Conservation (phyloP, 768 basidiomycete species). For the Dioszegia aurantiaca region DNA sequence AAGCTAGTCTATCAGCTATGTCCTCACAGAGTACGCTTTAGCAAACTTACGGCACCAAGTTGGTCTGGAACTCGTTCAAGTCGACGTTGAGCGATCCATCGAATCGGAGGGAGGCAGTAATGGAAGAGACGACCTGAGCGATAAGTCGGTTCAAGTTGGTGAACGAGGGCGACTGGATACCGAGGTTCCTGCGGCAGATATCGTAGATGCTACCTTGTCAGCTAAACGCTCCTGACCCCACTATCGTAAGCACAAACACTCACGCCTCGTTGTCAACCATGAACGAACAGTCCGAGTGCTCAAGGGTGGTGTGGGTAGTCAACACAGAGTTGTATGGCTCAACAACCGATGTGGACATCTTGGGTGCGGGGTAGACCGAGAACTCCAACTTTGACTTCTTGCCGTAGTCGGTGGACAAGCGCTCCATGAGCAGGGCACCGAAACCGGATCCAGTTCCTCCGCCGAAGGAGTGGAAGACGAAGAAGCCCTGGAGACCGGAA, state of each 20-base stretch:
- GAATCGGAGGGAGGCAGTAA: slow-evolving; percentile 95
- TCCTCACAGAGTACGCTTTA: not conserved
- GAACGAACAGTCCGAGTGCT: slow-evolving; percentile 99
- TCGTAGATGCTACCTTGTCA: slow-evolving; percentile 72
- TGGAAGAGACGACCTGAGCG: slow-evolving; percentile 96
- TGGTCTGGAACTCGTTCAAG: slow-evolving; percentile 97
- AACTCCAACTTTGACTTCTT: slow-evolving; percentile 99
- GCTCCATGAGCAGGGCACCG: slow-evolving; percentile 93
- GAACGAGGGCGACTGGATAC: slow-evolving; percentile 80
- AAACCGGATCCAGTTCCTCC: slow-evolving; percentile 99
- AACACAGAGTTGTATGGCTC: slow-evolving; percentile 96
- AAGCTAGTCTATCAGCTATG: slow-evolving; percentile 59
- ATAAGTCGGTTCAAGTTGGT: slow-evolving; percentile 93
- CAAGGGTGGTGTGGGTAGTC: slow-evolving; percentile 97
- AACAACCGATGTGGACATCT: slow-evolving; percentile 90
- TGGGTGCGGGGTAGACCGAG: slow-evolving; percentile 93
- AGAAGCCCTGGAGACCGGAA: slow-evolving; percentile 97
- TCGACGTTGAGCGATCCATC: slow-evolving; percentile 97
- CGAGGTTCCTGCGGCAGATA: slow-evolving; percentile 95
- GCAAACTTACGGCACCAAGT: slow-evolving; percentile 84
- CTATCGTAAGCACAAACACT: slow-evolving; percentile 22
- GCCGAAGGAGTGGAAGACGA: slow-evolving; percentile 99
- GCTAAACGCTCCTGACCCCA: slow-evolving; percentile 3
- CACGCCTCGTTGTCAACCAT: slow-evolving; percentile 97
- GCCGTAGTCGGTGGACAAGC: slow-evolving; percentile 96